Conservation (phyloP, 495 filamentous ascomycete species). For the Parmelia sp. region DNA sequence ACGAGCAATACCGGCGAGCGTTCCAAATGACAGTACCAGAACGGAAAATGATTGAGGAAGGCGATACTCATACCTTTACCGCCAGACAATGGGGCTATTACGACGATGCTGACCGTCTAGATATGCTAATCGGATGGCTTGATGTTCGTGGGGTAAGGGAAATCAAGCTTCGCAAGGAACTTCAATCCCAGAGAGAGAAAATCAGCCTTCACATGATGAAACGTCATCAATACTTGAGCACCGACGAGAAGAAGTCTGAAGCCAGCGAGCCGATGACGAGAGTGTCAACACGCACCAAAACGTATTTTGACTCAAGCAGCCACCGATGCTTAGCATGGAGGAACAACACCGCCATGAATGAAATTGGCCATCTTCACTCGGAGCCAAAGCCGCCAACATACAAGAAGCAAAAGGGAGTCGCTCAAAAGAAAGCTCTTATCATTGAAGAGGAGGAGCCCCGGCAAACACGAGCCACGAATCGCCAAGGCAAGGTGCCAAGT, state of each 20-base stretch:
- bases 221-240: slow-evolving; percentile 62
- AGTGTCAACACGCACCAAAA: slow-evolving; percentile 71
- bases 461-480: slow-evolving; percentile 40
- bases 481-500: slow-evolving; percentile 44
- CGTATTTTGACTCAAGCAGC: slow-evolving; percentile 51
- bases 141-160: slow-evolving; percentile 80
- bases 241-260: slow-evolving; percentile 45
- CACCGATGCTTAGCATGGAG: slow-evolving; percentile 77
- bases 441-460: slow-evolving; percentile 33
- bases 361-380: slow-evolving; percentile 77
- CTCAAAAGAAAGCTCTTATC: slow-evolving; percentile 40
- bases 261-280: slow-evolving; percentile 54
- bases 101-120: slow-evolving; percentile 68
- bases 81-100: slow-evolving; percentile 88
- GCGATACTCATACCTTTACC: slow-evolving; percentile 65
- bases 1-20: slow-evolving; percentile 51
- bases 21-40: slow-evolving; percentile 77
- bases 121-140: slow-evolving; percentile 77
- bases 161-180: slow-evolving; percentile 75
- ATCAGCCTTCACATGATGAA: slow-evolving; percentile 76
- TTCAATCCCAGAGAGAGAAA: slow-evolving; percentile 65
- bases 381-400: slow-evolving; percentile 61
- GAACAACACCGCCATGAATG: slow-evolving; percentile 68
- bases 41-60: slow-evolving; percentile 82
- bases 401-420: slow-evolving; percentile 34